A percentile compares a stretch with the other conserved stretches of the same genome.
Evolutionary conservation across 176 grass and related monocot genomes (phyloP).

Genomic region (Rhynchospora pubera): DNA sequence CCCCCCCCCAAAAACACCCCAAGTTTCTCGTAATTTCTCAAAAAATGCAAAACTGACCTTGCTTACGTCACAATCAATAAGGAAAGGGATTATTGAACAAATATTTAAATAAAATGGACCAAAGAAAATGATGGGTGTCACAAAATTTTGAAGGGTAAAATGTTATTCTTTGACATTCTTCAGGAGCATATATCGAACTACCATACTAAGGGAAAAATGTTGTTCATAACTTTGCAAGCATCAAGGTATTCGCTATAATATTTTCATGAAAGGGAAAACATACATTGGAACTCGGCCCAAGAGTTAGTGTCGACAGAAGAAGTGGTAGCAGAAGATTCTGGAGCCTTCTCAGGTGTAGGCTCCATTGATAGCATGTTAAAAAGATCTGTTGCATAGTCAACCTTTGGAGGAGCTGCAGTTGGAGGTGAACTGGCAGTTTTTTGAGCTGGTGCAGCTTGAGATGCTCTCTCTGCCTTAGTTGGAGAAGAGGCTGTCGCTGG

Average conservation of each 20-base stretch:
- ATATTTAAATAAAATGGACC: neutral
- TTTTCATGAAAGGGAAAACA: constrained; percentile 24
- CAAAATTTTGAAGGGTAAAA: neutral
- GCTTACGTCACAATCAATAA: neutral
- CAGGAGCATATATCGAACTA: neutral
- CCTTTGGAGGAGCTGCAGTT: constrained; percentile 58
- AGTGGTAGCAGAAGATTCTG: constrained; percentile 34
- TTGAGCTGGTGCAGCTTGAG: constrained; percentile 29
- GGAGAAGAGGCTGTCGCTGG: neutral
- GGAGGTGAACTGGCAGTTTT: constrained; percentile 34
- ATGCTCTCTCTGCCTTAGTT: constrained; percentile 27
- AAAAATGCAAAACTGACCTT: too few relatives aligned
- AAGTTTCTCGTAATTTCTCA: too few relatives aligned
- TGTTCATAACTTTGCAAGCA: neutral
- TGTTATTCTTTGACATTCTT: neutral
- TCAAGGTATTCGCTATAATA: neutral
- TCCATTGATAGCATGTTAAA: constrained; percentile 88
- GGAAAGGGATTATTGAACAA: neutral
- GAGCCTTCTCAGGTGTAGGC: constrained; percentile 49
- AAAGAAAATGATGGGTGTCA: neutral
- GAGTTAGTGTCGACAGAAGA: constrained; percentile 56
- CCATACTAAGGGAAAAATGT: neutral
- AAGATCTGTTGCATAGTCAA: constrained; percentile 90
- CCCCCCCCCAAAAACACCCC: too few relatives aligned
- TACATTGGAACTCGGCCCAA: constrained; percentile 92